A percentile compares a stretch with the other conserved stretches of the same genome.
phyloP scores from a whole-genome alignment of 2,329 filamentous ascomycete species.

The Aspergillus quadricinctus region DNA sequence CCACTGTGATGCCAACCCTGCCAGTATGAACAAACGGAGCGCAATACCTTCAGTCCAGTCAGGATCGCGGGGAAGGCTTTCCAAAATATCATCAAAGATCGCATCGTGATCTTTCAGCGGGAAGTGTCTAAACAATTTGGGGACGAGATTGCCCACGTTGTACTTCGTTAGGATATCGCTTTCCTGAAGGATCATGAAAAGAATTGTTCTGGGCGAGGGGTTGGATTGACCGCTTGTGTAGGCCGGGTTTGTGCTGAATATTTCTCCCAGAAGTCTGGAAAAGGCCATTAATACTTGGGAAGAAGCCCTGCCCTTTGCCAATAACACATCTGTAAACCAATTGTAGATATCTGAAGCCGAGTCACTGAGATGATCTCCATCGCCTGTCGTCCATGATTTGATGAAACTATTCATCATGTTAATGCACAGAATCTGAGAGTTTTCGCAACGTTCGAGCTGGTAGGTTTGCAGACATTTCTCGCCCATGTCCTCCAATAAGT shows the following conservation, averaged over 20 bases:
- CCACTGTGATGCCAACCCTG: constrained; percentile 75
- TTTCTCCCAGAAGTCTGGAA: constrained; percentile 62
- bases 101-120: constrained; percentile 78
- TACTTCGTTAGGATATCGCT: constrained; percentile 71
- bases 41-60: constrained; percentile 78
- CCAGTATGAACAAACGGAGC: constrained; percentile 71
- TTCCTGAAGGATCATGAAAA: constrained; percentile 67
- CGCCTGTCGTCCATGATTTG: constrained; percentile 56
- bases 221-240: constrained; percentile 60
- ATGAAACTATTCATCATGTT: constrained; percentile 63
- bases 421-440: constrained; percentile 63
- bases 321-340: constrained; percentile 65
- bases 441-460: constrained; percentile 69
- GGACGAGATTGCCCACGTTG: constrained; percentile 64
- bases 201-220: constrained; percentile 63
- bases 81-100: constrained; percentile 79
- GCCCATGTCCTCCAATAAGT: constrained; percentile 46
- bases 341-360: constrained; percentile 72
- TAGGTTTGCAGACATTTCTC: constrained; percentile 49
- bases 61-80: constrained; percentile 68
- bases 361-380: constrained; percentile 57
- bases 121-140: constrained; percentile 73
- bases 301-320: constrained; percentile 68
- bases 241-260: constrained; percentile 63
- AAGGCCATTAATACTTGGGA: constrained; percentile 63